A percentile compares a stretch with the other conserved stretches of the same genome.
Conservation (phyloP, 495 filamentous ascomycete species). For the Penicillium herquei region DNA sequence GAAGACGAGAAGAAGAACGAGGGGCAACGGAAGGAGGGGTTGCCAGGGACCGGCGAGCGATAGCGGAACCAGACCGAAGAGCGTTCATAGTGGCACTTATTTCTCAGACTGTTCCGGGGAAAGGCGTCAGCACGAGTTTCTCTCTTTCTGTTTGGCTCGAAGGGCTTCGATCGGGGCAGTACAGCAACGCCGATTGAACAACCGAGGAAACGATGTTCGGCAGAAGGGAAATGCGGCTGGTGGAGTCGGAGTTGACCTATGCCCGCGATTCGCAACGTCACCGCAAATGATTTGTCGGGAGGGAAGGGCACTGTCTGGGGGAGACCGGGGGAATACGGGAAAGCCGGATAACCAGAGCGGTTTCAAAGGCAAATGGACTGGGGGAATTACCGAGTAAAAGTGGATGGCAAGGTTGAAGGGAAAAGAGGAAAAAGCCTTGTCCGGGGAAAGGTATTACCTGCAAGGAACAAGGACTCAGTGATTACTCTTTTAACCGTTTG, state of each 20-base stretch:
- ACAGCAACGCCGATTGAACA: constrained; percentile 16
- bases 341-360: constrained; percentile 1
- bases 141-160: constrained; percentile 23
- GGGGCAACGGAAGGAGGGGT: constrained; percentile 34
- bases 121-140: constrained; percentile 20
- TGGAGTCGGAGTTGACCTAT: constrained; percentile 13
- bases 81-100: constrained; percentile 27
- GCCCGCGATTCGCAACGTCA: constrained; percentile 5
- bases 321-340: constrained; percentile 33
- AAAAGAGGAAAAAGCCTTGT: constrained; percentile 36
- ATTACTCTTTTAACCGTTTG: constrained; percentile 16
- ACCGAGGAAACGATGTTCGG: constrained; percentile 34
- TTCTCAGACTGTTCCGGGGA: constrained; percentile 1
- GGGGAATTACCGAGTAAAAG: constrained; percentile 20
- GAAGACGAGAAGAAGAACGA: constrained; percentile 31
- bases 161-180: not conserved
- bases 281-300: constrained; percentile 5
- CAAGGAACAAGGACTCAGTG: constrained; percentile 1
- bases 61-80: constrained; percentile 45
- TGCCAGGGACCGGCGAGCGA: constrained; percentile 37
- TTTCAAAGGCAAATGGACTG: constrained; percentile 11
- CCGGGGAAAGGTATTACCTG: constrained; percentile 15
- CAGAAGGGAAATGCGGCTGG: constrained; percentile 25
- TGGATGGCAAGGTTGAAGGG: constrained; percentile 4
- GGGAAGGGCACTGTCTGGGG: constrained; percentile 7